phyloP scores from a whole-genome alignment of 2,329 filamentous ascomycete species.

The Penicillium sp. region DNA sequence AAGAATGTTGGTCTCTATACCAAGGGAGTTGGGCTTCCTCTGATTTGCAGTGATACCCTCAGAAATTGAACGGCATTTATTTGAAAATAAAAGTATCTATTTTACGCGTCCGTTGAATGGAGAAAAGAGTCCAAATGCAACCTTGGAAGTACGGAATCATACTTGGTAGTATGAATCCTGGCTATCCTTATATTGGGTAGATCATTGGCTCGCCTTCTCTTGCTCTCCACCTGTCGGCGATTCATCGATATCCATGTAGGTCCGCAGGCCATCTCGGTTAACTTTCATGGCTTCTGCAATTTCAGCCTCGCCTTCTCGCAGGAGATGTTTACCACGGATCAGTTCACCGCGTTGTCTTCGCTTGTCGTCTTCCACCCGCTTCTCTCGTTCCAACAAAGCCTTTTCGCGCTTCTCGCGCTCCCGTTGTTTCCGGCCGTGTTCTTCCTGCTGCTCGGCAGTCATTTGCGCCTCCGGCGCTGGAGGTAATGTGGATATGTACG shows the following conservation, averaged over 20 bases:
- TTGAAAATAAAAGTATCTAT: background rate
- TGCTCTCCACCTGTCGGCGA: constrained; percentile 5
- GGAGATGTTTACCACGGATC: constrained; percentile 41
- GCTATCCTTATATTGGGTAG: background rate
- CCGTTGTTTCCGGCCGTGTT: constrained; percentile 35
- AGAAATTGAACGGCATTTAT: constrained; percentile 23
- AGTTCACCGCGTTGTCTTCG: constrained; percentile 40
- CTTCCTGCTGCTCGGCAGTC: constrained; percentile 39
- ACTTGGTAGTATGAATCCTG: constrained; percentile 15
- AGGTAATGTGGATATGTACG: constrained; percentile 45
- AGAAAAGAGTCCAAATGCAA: too few relatives aligned
- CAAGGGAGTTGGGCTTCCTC: constrained; percentile 24
- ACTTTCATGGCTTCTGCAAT: constrained; percentile 46
- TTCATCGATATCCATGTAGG: constrained; percentile 37
- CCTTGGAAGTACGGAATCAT: constrained; percentile 13
- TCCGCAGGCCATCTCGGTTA: constrained; percentile 43
- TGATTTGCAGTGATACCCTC: constrained; percentile 39
- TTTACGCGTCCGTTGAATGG: too few relatives aligned
- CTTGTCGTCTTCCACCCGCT: constrained; percentile 45
- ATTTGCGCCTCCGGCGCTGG: constrained; percentile 38
- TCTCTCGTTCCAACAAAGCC: constrained; percentile 44
- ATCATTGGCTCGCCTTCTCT: constrained; percentile 12
- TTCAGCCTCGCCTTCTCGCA: constrained; percentile 45
- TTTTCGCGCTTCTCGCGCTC: constrained; percentile 47
- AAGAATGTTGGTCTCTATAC: constrained; percentile 24